A percentile compares a stretch with the other conserved stretches of the same genome.
These are phyloP conservation scores for Monilinia laxa DNA, from an alignment of 2,329 filamentous ascomycete genomes.

Conservation along the genomic window DNA sequence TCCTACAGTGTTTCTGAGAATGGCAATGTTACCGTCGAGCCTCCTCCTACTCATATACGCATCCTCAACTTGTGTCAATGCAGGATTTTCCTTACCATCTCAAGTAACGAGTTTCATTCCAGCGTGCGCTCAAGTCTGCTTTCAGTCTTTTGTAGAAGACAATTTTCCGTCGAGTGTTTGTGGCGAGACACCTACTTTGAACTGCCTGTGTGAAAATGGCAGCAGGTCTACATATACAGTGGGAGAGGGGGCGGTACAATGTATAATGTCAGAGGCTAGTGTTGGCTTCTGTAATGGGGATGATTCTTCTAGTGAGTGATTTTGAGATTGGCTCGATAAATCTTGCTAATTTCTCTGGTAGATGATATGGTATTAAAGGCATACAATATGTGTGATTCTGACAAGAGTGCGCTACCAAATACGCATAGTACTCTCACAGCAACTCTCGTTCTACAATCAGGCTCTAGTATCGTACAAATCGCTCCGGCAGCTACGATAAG, in stretches of 20 bases:
- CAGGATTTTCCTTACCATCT: conserved; percentile 31
- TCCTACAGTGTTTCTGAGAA: conserved; percentile 34
- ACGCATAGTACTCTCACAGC: conserved; percentile 60
- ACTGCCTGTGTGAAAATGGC: conserved; percentile 62
- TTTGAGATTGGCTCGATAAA: neutral
- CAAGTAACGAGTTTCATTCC: conserved; percentile 39
- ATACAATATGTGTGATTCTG: conserved; percentile 58
- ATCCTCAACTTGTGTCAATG: conserved; percentile 30
- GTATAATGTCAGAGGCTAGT: conserved; percentile 55
- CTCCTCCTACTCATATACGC: conserved; percentile 37
- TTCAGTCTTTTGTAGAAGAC: conserved; percentile 60
- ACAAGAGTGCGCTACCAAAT: conserved; percentile 52
- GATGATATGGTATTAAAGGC: conserved; percentile 50
- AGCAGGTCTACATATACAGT: conserved; percentile 64
- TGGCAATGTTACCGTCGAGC: conserved; percentile 39
- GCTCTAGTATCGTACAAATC: conserved; percentile 42
- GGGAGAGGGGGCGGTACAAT: conserved; percentile 70
- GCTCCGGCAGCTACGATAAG: conserved; percentile 30
- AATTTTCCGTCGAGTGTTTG: conserved; percentile 57
- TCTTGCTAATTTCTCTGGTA: conserved; percentile 26
- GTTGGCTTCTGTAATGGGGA: conserved; percentile 52
- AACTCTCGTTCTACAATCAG: conserved; percentile 49
- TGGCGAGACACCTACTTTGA: conserved; percentile 51
- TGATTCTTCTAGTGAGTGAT: conserved; percentile 38
- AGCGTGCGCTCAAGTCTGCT: conserved; percentile 58